phyloP scores from a whole-genome alignment of 108 stramenopile genomes.

The Seminavis robusta region DNA sequence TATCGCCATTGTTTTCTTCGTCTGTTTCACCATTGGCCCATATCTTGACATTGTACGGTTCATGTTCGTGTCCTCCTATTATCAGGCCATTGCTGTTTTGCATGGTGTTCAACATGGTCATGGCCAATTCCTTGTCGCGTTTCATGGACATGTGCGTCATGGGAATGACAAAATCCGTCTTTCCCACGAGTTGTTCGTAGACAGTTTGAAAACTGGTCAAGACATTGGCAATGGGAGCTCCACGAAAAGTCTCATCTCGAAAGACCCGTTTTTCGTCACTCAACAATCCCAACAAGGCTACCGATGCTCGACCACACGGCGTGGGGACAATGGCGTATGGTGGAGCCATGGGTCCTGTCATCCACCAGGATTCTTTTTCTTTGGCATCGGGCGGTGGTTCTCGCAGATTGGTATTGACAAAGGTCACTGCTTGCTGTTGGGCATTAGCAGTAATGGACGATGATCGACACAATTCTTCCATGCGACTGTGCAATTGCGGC shows the following conservation, averaged over 20 bases:
- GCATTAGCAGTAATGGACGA: not conserved
- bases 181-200: slow-evolving; percentile 5
- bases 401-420: slow-evolving; percentile 68
- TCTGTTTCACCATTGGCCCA: too few species aligned
- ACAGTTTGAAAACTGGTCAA: slow-evolving; percentile 19
- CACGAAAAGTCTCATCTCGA: slow-evolving; percentile 61
- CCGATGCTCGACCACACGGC: slow-evolving; percentile 18
- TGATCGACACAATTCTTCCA: slow-evolving; percentile 32
- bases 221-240: slow-evolving; percentile 48
- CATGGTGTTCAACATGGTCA: slow-evolving; percentile 18
- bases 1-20: too few species aligned
- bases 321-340: slow-evolving; percentile 23
- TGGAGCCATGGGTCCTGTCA: slow-evolving; percentile 13
- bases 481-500: slow-evolving; percentile 30
- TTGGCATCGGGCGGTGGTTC: slow-evolving; percentile 12
- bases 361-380: slow-evolving; percentile 35
- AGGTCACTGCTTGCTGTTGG: slow-evolving; percentile 11
- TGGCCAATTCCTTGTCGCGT: slow-evolving; percentile 55
- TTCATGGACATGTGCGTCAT: slow-evolving; percentile 60
- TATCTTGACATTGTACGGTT: slow-evolving; percentile 49
- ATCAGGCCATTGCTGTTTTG: slow-evolving; percentile 33
- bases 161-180: slow-evolving; percentile 44
- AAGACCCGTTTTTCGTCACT: slow-evolving; percentile 67
- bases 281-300: slow-evolving; percentile 66
- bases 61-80: slow-evolving; percentile 83